Evolutionary conservation across 805 yeast genomes (phyloP), one percentile per base, ranked within the genome.

Genomic region (Pichia eremophila): DNA sequence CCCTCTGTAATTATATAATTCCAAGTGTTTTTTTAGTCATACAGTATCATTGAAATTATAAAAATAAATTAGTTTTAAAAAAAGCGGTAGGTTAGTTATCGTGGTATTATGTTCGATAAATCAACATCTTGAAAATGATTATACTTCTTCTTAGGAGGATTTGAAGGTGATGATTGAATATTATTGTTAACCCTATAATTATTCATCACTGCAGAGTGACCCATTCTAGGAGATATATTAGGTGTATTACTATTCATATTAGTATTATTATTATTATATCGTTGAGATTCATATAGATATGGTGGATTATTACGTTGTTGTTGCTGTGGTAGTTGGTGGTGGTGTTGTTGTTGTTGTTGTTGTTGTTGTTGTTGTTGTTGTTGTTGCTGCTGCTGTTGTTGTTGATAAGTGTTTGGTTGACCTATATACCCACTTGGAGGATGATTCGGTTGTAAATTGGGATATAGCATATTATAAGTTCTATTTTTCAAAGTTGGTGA

Each of bases 81-180:
- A 22, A 22, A 22, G 25, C 25, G 25, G 4, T 22, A 22, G 14
- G 25, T 12, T 29, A 8, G 7, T 37, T 40, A 50, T 9, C 52
- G 41, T 28, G 52, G 50, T 38, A 47, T 41, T 27, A 46, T 45
- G 27, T 39, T 12, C 4, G 52, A 50, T 14, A 47, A 45, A 46
- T 50, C 50, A 39, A 46, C 48, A 39, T 47, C 34, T 22, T 40
- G 46, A 35, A 39, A 44, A 18, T 36, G 32, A 10, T 25, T 45
- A 25, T 14, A 38, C 18, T 46, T 49, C 29, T 46, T 44, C 40
- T 36, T 34, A 8, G 44, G 15, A 12, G 43, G 35, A 2, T 35
- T 38, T 17, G 41, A 32, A 12, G 45, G 44, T 12, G 44, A 19
- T 39, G 8, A n/a, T 27, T 34, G 17, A 8, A 34, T 34, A 34